Conservation (phyloP, 1,284 basidiomycete species). For the Cryptococcus maquisensis region DNA sequence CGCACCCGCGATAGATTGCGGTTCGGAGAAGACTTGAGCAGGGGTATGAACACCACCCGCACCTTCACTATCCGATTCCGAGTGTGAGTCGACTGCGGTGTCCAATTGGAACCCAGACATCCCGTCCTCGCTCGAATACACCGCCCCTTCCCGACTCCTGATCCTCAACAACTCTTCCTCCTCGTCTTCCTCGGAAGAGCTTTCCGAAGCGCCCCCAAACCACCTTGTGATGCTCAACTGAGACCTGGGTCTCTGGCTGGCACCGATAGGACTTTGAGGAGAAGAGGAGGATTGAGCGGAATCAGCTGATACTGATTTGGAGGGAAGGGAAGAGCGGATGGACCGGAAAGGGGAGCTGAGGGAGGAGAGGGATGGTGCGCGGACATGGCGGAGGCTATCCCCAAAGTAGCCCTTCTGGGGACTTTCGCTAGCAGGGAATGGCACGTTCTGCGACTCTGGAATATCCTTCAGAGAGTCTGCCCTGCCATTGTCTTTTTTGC, state of each 20-base stretch:
- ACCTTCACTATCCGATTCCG: constrained; percentile 1
- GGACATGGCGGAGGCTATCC: constrained; percentile 36
- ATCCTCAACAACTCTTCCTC: constrained; percentile 8
- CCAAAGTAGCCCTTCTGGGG: constrained; percentile 12
- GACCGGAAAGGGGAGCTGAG: constrained; percentile 28
- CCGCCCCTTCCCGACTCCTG: background rate
- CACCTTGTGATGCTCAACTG: constrained; percentile 33
- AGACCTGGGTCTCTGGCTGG: constrained; percentile 13
- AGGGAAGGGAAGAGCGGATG: constrained; percentile 8
- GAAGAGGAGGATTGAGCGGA: background rate
- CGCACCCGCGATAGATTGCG: background rate
- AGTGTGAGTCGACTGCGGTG: background rate
- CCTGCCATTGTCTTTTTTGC: constrained; percentile 2
- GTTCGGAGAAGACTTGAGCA: background rate
- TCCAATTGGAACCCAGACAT: constrained; percentile 1
- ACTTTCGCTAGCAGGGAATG: background rate
- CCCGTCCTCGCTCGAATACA: constrained; percentile 15
- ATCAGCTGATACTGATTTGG: background rate
- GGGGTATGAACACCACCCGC: background rate
- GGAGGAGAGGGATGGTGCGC: constrained; percentile 28
- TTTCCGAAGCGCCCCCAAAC: constrained; percentile 28
- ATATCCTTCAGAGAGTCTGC: background rate
- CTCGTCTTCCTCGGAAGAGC: constrained; percentile 13
- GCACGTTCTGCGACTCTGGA: background rate
- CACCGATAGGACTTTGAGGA: too few relatives aligned